A percentile compares a stretch with the other conserved stretches of the same genome.
Evolutionary conservation across 2,329 filamentous ascomycete genomes (phyloP).

Genomic region (Scopulariopsis brevicaulis): DNA sequence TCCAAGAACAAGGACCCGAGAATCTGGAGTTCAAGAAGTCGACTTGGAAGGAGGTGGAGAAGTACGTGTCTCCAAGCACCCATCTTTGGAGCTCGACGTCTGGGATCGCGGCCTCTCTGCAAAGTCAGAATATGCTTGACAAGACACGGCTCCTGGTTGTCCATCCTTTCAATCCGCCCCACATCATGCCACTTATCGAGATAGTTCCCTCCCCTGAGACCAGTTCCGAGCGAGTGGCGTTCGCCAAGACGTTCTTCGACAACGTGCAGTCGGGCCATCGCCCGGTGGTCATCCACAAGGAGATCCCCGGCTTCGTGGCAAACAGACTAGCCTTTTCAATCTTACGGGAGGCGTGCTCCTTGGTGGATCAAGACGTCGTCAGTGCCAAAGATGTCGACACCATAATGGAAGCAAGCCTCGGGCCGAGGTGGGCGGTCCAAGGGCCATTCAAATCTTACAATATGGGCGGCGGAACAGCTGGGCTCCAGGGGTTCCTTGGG

Average conservation of each 20-base stretch:
- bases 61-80: slow-evolving; percentile 25
- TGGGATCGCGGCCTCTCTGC: slow-evolving; percentile 41
- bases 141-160: slow-evolving; percentile 36
- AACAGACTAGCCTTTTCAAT: slow-evolving; percentile 5
- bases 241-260: slow-evolving; percentile 1
- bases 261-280: slow-evolving; percentile 1
- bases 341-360: background rate
- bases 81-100: slow-evolving; percentile 47
- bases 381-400: background rate
- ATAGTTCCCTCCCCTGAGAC: slow-evolving; percentile 29
- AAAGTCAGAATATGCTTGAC: slow-evolving; percentile 17
- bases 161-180: slow-evolving; percentile 50
- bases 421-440: background rate
- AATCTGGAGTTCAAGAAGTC: slow-evolving; percentile 34
- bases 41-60: slow-evolving; percentile 38
- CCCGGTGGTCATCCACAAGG: slow-evolving; percentile 6
- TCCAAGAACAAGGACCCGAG: slow-evolving; percentile 51
- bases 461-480: background rate
- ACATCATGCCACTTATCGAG: slow-evolving; percentile 49
- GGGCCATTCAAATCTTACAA: background rate
- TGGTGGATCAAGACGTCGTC: background rate
- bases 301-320: slow-evolving; percentile 3
- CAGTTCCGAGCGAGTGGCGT: background rate
- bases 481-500: background rate
- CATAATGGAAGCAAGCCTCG: background rate